Conservation (phyloP, 208 protist species). For the Vickermania ingenoplastis region DNA sequence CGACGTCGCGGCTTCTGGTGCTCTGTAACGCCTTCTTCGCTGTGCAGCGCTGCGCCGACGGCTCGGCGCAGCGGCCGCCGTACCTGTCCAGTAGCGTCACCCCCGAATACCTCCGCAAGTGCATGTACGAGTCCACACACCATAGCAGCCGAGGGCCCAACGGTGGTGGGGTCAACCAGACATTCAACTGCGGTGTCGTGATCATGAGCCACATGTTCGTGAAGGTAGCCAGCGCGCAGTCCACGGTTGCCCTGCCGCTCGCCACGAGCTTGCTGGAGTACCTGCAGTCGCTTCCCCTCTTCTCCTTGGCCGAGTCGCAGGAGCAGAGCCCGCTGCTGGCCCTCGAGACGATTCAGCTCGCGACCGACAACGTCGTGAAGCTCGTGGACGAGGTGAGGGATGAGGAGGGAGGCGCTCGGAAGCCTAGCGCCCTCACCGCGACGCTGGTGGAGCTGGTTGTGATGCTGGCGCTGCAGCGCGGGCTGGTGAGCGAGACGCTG, state of each 20-base stretch:
- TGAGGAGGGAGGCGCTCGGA: not conserved
- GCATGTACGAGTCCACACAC: conserved; percentile 19
- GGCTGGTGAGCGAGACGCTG: conserved; percentile 59
- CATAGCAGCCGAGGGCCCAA: not conserved
- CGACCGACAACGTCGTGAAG: conserved; percentile 36
- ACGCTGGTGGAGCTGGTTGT: conserved; percentile 57
- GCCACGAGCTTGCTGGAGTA: conserved; percentile 60
- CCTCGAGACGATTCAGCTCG: conserved; percentile 46
- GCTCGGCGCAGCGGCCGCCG: conserved; percentile 10
- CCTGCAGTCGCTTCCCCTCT: conserved; percentile 49
- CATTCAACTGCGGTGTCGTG: conserved; percentile 71
- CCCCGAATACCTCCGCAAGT: conserved; percentile 58
- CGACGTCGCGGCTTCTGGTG: conserved; percentile 47
- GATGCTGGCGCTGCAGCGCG: conserved; percentile 65
- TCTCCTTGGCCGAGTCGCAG: conserved; percentile 45
- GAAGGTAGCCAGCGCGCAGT: conserved; percentile 13
- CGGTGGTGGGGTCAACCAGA: conserved; percentile 24
- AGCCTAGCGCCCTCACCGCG: conserved; percentile 4
- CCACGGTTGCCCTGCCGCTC: conserved; percentile 38
- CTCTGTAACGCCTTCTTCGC: conserved; percentile 57
- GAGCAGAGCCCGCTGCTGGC: conserved; percentile 15
- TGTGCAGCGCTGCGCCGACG: conserved; percentile 44
- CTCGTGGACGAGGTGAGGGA: conserved; percentile 21
- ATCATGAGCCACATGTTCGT: conserved; percentile 73
- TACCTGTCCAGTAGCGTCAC: conserved; percentile 59